Conservation (phyloP, 208 protist genomes). For the Naegleria gruberi region DNA sequence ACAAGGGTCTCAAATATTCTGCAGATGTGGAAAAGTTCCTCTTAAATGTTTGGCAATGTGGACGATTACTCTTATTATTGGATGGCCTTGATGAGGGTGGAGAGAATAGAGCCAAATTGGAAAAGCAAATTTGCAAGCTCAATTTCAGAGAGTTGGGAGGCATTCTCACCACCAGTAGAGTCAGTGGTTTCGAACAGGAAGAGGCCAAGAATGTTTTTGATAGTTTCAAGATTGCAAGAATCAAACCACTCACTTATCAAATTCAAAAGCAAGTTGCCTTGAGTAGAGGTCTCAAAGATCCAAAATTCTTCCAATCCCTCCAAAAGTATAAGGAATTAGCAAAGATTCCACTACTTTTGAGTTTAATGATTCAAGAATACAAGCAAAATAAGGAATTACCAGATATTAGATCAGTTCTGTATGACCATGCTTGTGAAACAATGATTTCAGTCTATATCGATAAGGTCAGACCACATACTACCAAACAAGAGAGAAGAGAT, state of each 20-base stretch:
- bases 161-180: neutral
- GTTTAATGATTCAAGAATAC: slow-evolving; percentile 6
- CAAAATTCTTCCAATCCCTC: neutral
- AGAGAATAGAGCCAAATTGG: neutral
- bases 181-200: slow-evolving; percentile 4
- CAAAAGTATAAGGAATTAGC: slow-evolving; percentile 17
- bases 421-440: neutral
- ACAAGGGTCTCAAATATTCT: neutral
- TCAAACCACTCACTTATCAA: neutral
- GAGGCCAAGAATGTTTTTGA: neutral
- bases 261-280: slow-evolving; percentile 8
- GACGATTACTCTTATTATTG: neutral
- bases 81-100: slow-evolving; percentile 7
- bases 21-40: neutral
- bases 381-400: neutral
- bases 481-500: neutral
- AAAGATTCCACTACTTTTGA: neutral
- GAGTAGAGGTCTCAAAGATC: neutral
- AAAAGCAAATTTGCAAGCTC: neutral
- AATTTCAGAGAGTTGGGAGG: neutral
- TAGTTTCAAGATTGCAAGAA: neutral
- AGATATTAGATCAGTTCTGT: neutral
- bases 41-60: neutral
- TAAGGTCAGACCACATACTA: neutral
- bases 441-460: neutral